Base-by-base conservation (phyloP, 1,284 basidiomycete species). In the Ceratobasidium papillatum region DNA sequence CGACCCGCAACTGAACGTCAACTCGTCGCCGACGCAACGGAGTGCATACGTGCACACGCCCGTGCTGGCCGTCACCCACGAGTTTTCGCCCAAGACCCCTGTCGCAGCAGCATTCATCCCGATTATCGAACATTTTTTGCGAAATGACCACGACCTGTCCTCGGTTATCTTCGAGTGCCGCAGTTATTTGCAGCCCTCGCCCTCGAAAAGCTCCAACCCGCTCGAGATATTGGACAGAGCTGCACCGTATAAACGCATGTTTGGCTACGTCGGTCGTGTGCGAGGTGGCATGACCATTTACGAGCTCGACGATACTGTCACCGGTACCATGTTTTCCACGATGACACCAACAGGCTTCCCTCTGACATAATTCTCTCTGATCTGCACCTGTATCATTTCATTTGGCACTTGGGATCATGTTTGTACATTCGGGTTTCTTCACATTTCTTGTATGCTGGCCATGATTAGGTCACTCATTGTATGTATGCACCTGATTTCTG, bases 141-240 rank as follows among this genome's bases (percentile, higher is more conserved):
- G 66, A 30, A 71, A 58, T 22, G 66, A 71, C n/a, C 66, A 71
- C 22, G 66, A 71, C 36, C 30, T 71, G 41, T 34, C 66, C 12
- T 71, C 66, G 25, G 66, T 71, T 27, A 71, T 71, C 17, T 71
- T 71, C 66, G 66, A 71, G 27, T 71, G 66, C 30, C 66, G 66
- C 8, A 71, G 66, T n/a, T 71, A 71, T n/a, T 12, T 71, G 14
- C 66, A 71, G 41, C 54, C 66, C 17, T n/a, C 41, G 11, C 54
- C 52, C 22, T 14, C 36, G n/a, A 32, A 71, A 27, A 8, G 0
- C 52, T 4, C 25, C 3, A 51, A 47, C 25, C 54, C 66, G 17
- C 52, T 71, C 22, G 66, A 71, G 30, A 45, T 71, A 14, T 41
- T 71, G 12, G 66, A 71, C 54, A 58, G 66, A 45, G 52, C 52